Conservation (phyloP, 2,329 filamentous ascomycete genomes). For the Calonectria pauciramosa region DNA sequence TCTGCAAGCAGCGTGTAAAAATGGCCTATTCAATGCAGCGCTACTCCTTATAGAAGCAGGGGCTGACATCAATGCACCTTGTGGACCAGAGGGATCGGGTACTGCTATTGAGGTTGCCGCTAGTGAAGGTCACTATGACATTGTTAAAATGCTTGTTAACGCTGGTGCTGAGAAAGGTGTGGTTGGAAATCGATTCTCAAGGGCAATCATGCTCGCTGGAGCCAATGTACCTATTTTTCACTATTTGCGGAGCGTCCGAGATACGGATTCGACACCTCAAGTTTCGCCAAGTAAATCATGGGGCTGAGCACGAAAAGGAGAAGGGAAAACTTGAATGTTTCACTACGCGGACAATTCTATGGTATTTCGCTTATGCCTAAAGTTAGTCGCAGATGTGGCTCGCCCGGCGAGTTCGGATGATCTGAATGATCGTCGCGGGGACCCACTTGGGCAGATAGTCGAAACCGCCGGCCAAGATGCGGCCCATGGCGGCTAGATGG, state of each 20-base stretch:
- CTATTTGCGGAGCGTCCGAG: neutral
- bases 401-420: neutral
- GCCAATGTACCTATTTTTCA: neutral
- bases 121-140: neutral
- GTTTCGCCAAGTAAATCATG: neutral
- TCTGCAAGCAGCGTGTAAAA: neutral
- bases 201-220: neutral
- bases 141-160: neutral
- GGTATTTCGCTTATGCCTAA: neutral
- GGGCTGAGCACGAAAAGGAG: neutral
- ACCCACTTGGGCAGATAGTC: neutral
- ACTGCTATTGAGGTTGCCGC: neutral
- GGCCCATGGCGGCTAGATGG: neutral
- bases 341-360: neutral
- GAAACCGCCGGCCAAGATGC: neutral
- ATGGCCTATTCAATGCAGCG: neutral
- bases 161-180: neutral
- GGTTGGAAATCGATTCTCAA: neutral
- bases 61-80: neutral
- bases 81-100: neutral
- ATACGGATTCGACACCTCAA: neutral
- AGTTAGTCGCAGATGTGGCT: neutral
- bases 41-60: neutral
- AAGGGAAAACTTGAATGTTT: neutral
- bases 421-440: neutral